phyloP scores from a whole-genome alignment of 129 eudicot genomes.

The Flaveria bidentis region DNA sequence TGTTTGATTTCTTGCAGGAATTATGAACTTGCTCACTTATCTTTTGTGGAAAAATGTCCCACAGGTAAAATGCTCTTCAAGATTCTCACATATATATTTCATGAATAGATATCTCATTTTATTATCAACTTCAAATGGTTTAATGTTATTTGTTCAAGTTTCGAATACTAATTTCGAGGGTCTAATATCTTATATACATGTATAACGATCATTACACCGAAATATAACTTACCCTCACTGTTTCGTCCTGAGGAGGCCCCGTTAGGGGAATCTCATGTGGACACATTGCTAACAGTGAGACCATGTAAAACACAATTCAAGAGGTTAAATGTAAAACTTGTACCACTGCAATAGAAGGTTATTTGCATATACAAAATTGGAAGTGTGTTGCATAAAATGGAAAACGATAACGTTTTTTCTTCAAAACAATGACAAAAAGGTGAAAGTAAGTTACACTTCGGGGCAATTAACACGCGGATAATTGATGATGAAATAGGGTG shows the following conservation, averaged over 20 bases:
- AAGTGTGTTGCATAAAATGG: not conserved
- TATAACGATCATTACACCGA: not conserved
- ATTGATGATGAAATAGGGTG: conserved; percentile 56
- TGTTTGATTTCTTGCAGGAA: conserved; percentile 43
- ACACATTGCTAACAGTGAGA: too few species aligned
- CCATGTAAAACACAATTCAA: too few species aligned
- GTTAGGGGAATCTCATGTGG: too few species aligned
- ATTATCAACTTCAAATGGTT: not conserved
- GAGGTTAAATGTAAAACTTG: not conserved
- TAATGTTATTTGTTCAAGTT: conserved; percentile 1
- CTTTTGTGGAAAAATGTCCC: conserved; percentile 88
- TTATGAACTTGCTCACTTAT: conserved; percentile 52
- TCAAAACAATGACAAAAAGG: not conserved
- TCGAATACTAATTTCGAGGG: not conserved
- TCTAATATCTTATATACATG: not conserved
- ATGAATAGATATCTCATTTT: not conserved
- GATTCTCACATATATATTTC: not conserved
- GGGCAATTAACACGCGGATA: not conserved
- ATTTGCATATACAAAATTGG: not conserved
- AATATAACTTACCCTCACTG: not conserved
- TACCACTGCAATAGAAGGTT: not conserved
- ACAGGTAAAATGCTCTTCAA: conserved; percentile 47
- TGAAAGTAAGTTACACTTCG: not conserved
- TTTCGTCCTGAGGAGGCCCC: too few species aligned
- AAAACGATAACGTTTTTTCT: not conserved